Evolutionary conservation across 768 basidiomycete genomes (phyloP).

Genomic region (Russula sp.): DNA sequence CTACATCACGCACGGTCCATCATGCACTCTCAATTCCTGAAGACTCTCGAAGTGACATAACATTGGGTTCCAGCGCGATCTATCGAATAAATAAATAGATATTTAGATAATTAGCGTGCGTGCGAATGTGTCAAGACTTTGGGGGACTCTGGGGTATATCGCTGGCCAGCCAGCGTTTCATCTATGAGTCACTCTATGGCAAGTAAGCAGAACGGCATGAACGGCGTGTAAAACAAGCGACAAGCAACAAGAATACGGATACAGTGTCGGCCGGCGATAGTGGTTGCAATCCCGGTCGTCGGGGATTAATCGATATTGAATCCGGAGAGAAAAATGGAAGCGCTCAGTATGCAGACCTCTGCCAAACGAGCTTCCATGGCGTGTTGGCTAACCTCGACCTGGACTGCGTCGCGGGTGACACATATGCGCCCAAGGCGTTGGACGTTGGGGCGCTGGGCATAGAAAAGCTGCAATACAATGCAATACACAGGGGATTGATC

Average conservation of each 20-base stretch:
- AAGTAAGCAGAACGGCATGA: not conserved
- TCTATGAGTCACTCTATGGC: not conserved
- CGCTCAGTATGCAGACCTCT: slow-evolving; percentile 19
- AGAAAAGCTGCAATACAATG: slow-evolving; percentile 6
- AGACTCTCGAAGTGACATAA: slow-evolving; percentile 14
- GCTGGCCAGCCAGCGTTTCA: not conserved
- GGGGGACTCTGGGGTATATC: not conserved
- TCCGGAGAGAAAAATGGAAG: slow-evolving; percentile 22
- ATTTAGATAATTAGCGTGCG: not conserved
- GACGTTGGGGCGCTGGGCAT: not conserved
- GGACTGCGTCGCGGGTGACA: slow-evolving; percentile 11
- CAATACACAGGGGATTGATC: too few species aligned
- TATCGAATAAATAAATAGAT: not conserved
- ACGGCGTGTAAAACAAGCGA: not conserved
- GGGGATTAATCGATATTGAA: slow-evolving; percentile 11
- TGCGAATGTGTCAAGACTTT: not conserved
- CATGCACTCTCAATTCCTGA: slow-evolving; percentile 17
- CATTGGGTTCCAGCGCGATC: not conserved
- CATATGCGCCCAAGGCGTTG: slow-evolving; percentile 14
- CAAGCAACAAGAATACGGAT: not conserved
- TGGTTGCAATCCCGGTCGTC: not conserved
- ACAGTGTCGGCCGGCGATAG: not conserved
- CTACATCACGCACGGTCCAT: slow-evolving; percentile 15
- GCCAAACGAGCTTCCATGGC: slow-evolving; percentile 18
- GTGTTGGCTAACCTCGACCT: slow-evolving; percentile 17